Conservation (phyloP, 768 basidiomycete genomes). For the Russula lepida region DNA sequence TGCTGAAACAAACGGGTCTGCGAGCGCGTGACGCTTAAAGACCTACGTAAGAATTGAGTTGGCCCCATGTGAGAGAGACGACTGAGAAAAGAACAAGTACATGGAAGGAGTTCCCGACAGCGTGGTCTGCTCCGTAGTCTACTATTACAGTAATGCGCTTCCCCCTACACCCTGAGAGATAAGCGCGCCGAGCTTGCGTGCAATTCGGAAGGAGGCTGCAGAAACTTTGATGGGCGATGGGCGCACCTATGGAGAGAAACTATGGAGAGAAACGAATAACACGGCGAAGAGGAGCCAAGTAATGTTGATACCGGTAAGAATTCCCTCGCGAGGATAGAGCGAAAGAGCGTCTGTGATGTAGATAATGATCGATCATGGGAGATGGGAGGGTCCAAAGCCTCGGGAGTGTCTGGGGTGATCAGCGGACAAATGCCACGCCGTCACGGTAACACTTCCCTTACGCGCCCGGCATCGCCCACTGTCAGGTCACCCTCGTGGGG, state of each 20-base stretch:
- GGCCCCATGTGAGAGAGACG: not conserved
- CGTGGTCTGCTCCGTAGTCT: slow-evolving; percentile 78
- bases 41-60: slow-evolving; percentile 45
- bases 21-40: slow-evolving; percentile 79
- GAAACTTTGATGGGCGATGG: slow-evolving; percentile 89
- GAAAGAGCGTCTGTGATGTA: slow-evolving; percentile 35
- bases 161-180: slow-evolving; percentile 20
- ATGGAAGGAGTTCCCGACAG: slow-evolving; percentile 67
- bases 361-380: slow-evolving; percentile 10
- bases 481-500: too few species aligned
- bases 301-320: slow-evolving; percentile 48
- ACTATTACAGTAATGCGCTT: slow-evolving; percentile 67
- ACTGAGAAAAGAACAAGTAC: slow-evolving; percentile 38
- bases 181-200: slow-evolving; percentile 60
- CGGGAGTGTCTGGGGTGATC: too few species aligned
- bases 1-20: slow-evolving; percentile 86
- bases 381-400: too few species aligned
- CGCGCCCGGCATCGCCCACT: too few species aligned
- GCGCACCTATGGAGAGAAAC: slow-evolving; percentile 62
- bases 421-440: too few species aligned
- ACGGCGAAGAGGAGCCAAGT: slow-evolving; percentile 54
- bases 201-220: slow-evolving; percentile 57
- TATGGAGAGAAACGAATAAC: slow-evolving; percentile 59
- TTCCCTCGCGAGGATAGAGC: slow-evolving; percentile 53
- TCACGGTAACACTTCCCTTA: too few species aligned